Evolutionary conservation across 441 rosid species (phyloP), one percentile per base, ranked within the genome.

Genomic region (Manihot esculenta): DNA sequence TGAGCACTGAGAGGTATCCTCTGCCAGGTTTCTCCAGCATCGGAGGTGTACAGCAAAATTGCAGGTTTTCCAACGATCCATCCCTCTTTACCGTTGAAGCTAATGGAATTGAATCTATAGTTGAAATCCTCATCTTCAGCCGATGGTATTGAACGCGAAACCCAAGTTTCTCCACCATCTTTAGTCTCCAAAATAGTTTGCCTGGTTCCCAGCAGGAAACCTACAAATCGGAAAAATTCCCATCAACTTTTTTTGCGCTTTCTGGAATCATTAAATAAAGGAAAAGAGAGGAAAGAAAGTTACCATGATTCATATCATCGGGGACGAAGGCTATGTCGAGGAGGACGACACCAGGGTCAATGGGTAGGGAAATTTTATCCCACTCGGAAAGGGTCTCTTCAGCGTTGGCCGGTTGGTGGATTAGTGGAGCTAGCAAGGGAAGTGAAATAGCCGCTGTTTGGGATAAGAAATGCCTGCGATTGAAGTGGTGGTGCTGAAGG

Each of bases 101-200:
- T 89, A 51, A 92, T 86, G 12, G 97, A 86, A 78, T 94, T 94
- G 76, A 94, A 94, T 69, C 99, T 89, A 47, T 92, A 94, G 71
- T 94, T 94, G 80, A 94, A 94, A 75, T 94, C 99, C 72, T 94
- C 99, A 26, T 94, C 99, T 80, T 94, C 97, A 3, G 97, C 99
- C 0, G 99, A 89, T 3, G 94, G 85, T 41, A 94, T 90, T 3
- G 97, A 92, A 5, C 99, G 89, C 58, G 90, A 85, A 69, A 64
- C 72, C 99, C 99, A 90, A 20, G 86, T 90, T 72, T 74, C 79
- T 23, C 97, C 97, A 14, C 92, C 94, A 66, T 94, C 94, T 79
- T 88, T 92, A 1, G 97, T 94, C 87, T 94, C 99, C 91, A 94
- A 74, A n/a, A 94, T 62, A 18, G 97, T 91, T 75, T 94, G 97